A percentile compares a stretch with the other conserved stretches of the same genome.
These are phyloP conservation scores for Claviceps sp. DNA, from an alignment of 2,329 filamentous ascomycete genomes.

Conservation along the genomic window DNA sequence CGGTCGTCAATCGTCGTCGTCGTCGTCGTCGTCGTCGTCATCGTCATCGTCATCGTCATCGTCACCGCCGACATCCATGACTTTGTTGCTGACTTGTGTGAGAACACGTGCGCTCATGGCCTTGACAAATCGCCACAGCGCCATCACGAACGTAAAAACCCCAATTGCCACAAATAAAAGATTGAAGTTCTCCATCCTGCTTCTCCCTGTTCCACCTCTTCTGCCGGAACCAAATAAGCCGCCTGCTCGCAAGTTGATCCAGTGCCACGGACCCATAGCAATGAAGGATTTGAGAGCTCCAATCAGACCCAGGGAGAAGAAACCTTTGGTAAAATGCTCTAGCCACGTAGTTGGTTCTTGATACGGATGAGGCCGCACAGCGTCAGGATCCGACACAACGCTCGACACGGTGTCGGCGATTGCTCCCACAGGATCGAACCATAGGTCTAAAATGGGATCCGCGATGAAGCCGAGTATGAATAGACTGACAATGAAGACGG, in stretches of 20 bases:
- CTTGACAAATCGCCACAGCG: constrained; percentile 70
- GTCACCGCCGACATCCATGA: constrained; percentile 64
- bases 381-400: constrained; percentile 28
- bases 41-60: constrained; percentile 45
- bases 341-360: constrained; percentile 51
- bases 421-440: constrained; percentile 62
- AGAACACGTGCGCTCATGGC: constrained; percentile 60
- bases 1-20: constrained; percentile 26
- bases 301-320: constrained; percentile 78
- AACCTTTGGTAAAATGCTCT: constrained; percentile 77
- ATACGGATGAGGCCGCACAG: constrained; percentile 22
- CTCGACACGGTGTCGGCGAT: constrained; percentile 38
- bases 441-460: constrained; percentile 82
- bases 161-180: constrained; percentile 71
- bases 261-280: constrained; percentile 60
- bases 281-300: constrained; percentile 74
- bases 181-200: constrained; percentile 65
- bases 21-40: constrained; percentile 48
- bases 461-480: constrained; percentile 84
- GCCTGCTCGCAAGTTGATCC: constrained; percentile 57
- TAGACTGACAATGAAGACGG: constrained; percentile 57
- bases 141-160: constrained; percentile 67
- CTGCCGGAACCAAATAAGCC: constrained; percentile 39
- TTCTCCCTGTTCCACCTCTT: constrained; percentile 54
- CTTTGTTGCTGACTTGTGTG: constrained; percentile 62